These are phyloP conservation scores for Bodo saltans DNA, from an alignment of 78 protist genomes.

Conservation along the genomic window DNA sequence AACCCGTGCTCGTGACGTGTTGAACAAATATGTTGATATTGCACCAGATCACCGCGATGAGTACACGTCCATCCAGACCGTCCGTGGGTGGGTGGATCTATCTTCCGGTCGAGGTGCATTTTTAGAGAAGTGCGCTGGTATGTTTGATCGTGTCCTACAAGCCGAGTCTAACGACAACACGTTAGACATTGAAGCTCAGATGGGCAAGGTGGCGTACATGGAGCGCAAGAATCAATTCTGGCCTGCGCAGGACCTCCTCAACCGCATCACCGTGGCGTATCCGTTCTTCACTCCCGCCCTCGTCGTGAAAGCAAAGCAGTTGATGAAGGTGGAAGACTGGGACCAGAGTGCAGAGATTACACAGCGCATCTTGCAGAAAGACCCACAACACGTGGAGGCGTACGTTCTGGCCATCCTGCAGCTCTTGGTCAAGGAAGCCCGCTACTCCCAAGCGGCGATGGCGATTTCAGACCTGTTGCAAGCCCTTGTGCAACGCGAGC, in stretches of 20 bases:
- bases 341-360: slow-evolving; percentile 47
- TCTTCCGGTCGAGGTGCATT: slow-evolving; percentile 20
- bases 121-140: slow-evolving; percentile 1
- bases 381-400: slow-evolving; percentile 48
- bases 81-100: slow-evolving; percentile 45
- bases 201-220: slow-evolving; percentile 38
- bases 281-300: slow-evolving; percentile 25
- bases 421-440: slow-evolving; percentile 27
- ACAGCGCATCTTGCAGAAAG: slow-evolving; percentile 38
- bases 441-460: background rate
- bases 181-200: slow-evolving; percentile 22
- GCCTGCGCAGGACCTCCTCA: background rate
- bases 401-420: background rate
- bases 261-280: background rate
- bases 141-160: background rate
- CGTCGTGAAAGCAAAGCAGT: slow-evolving; percentile 37
- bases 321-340: slow-evolving; percentile 52
- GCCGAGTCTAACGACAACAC: background rate
- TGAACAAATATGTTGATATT: background rate
- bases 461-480: background rate
- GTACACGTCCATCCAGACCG: slow-evolving; percentile 2
- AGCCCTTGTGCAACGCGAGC: slow-evolving; percentile 40
- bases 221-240: background rate
- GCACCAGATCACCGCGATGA: background rate
- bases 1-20: background rate